These are phyloP conservation scores for Dovyalis caffra DNA, from an alignment of 345 rosid species.

Conservation along the genomic window DNA sequence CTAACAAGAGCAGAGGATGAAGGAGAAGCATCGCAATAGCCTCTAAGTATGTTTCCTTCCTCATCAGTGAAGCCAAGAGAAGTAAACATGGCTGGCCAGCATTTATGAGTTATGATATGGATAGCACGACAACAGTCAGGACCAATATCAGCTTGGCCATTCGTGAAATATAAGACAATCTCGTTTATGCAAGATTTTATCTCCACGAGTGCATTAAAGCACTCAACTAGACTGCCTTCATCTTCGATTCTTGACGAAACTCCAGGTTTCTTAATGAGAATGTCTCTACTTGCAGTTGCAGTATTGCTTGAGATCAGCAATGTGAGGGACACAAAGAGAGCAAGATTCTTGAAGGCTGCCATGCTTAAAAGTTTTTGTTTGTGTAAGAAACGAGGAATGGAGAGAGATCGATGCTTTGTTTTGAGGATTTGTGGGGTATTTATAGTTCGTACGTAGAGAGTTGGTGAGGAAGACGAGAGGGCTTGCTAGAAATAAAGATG, in stretches of 20 bases:
- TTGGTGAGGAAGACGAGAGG: neutral
- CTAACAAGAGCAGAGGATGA: neutral
- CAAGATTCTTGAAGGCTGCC: constrained; percentile 11
- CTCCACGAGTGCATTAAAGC: constrained; percentile 66
- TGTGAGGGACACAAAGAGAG: constrained; percentile 14
- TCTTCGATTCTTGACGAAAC: constrained; percentile 34
- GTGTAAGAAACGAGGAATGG: neutral
- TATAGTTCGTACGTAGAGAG: neutral
- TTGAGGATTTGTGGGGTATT: neutral
- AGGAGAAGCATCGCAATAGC: constrained; percentile 51
- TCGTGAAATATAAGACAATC: constrained; percentile 56
- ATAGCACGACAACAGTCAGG: constrained; percentile 60
- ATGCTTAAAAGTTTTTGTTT: neutral
- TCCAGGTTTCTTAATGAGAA: constrained; percentile 11
- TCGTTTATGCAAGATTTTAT: constrained; percentile 72
- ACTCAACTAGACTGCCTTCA: constrained; percentile 48
- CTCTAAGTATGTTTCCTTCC: constrained; percentile 55
- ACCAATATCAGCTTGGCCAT: constrained; percentile 58
- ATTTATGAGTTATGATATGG: constrained; percentile 45
- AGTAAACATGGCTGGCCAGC: constrained; percentile 87
- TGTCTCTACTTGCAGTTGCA: constrained; percentile 19
- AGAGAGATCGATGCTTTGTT: neutral
- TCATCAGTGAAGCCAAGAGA: constrained; percentile 62
- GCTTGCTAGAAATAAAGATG: neutral
- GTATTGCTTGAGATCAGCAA: constrained; percentile 13